Base-by-base conservation (phyloP, 495 filamentous ascomycete genomes). In the Cairneyella variabilis region DNA sequence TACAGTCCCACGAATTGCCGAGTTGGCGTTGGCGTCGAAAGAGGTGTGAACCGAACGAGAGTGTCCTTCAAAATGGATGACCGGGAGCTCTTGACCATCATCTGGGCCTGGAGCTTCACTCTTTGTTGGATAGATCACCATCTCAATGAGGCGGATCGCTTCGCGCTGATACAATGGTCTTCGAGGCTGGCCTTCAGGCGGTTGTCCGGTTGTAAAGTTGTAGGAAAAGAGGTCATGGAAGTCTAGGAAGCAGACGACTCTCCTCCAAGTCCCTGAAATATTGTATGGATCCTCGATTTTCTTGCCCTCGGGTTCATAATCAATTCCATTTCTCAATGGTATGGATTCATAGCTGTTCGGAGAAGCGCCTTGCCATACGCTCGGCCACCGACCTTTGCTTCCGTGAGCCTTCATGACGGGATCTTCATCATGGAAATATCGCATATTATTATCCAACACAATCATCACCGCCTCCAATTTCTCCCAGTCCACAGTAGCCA, bases 401-500 rank as follows among this genome's bases (percentile, higher is more conserved):
- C 56, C 59, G 48, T 79, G 76, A 32, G 68, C 60, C 5, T 65
- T 66, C 11, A 65, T 67, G 3, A 59, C 44, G 3, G 6, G 4
- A 11, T 20, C 62, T n/a, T 73, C 69, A 10, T 75, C 61, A 17
- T 68, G 63, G 49, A 77, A 77, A 14, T 58, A 53, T 37, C 63
- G 58, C 36, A 84, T 67, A 59, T 85, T 86, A 42, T 71, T 68
- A 3, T 72, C 72, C 12, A 86, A 60, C 25, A 84, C 75, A 0
- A 87, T 62, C 75, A 84, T 71, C 26, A 85, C 72, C 0, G 82
- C 79, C 57, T 88, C 84, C 18, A 85, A 63, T 69, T 82, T 85
- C 62, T 88, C 84, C 84, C 84, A 88, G 58, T 88, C 83, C 2
- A 84, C 79, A 9, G 60, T 63, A 25, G 69, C 65, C 6, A 60